phyloP scores from a whole-genome alignment of 768 basidiomycete genomes.

The Pleurotus giganteus region DNA sequence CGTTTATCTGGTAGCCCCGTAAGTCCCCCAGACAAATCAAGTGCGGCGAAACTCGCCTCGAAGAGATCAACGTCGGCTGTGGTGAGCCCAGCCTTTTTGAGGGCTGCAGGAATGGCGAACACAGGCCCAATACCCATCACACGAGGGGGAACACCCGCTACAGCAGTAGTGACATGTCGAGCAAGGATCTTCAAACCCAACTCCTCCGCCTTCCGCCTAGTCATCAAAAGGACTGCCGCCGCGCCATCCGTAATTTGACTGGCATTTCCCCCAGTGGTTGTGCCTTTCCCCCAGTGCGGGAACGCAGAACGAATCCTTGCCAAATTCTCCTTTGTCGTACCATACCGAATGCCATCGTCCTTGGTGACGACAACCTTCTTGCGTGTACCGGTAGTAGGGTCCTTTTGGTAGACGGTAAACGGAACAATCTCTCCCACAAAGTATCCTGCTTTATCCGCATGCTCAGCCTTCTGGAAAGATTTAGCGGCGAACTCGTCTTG shows the following conservation, averaged over 20 bases:
- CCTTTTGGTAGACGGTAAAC: slow-evolving; percentile 62
- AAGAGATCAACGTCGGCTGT: slow-evolving; percentile 74
- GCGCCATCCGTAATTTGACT: slow-evolving; percentile 85
- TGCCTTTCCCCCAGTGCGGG: slow-evolving; percentile 74
- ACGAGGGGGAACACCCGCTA: slow-evolving; percentile 74
- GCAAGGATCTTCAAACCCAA: slow-evolving; percentile 73
- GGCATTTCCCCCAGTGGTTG: slow-evolving; percentile 84
- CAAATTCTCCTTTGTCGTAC: slow-evolving; percentile 66
- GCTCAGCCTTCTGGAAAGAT: slow-evolving; percentile 79
- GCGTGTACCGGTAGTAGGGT: slow-evolving; percentile 51
- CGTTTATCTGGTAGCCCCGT: slow-evolving; percentile 64
- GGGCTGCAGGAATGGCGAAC: slow-evolving; percentile 77
- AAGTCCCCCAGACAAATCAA: not conserved
- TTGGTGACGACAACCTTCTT: slow-evolving; percentile 53
- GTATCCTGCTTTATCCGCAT: slow-evolving; percentile 63
- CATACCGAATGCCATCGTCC: slow-evolving; percentile 79
- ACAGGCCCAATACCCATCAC: slow-evolving; percentile 89
- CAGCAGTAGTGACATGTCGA: slow-evolving; percentile 72
- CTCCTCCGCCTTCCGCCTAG: slow-evolving; percentile 71
- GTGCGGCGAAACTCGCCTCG: slow-evolving; percentile 46
- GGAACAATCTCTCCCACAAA: slow-evolving; percentile 75
- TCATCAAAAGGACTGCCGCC: slow-evolving; percentile 82
- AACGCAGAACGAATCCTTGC: slow-evolving; percentile 72
- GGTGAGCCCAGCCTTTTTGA: slow-evolving; percentile 64
- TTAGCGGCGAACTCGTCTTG: slow-evolving; percentile 74